Percentiles rank a stretch among this genome's conserved stretches.
Evolutionary conservation across 2,329 filamentous ascomycete genomes (phyloP).

Genomic region (Fusarium sp.): DNA sequence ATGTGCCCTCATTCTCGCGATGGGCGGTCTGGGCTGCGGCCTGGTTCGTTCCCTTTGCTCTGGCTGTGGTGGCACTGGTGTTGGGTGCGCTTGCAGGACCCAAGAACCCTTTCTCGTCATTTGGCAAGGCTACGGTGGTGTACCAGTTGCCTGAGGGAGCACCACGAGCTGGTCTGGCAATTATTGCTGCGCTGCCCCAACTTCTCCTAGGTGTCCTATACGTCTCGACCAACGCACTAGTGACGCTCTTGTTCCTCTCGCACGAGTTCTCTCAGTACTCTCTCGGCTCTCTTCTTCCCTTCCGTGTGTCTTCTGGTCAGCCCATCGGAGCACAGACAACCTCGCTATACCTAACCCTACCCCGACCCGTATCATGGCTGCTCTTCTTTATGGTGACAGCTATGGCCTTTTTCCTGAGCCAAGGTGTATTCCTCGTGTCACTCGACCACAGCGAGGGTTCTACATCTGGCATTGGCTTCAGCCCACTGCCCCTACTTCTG

Average conservation of each 20-base stretch:
- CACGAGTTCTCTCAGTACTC: slow-evolving; percentile 63
- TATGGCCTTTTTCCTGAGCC: slow-evolving; percentile 60
- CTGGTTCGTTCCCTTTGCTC: slow-evolving; percentile 54
- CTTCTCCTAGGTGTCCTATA: slow-evolving; percentile 62
- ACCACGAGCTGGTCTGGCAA: slow-evolving; percentile 45
- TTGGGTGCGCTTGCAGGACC: slow-evolving; percentile 49
- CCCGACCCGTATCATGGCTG: slow-evolving; percentile 58
- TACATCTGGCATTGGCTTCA: slow-evolving; percentile 55
- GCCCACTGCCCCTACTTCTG: slow-evolving; percentile 56
- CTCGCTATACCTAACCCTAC: slow-evolving; percentile 64
- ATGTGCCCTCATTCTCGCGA: slow-evolving; percentile 55
- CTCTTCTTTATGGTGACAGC: slow-evolving; percentile 59
- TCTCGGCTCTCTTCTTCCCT: slow-evolving; percentile 39
- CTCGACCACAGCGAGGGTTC: slow-evolving; percentile 43
- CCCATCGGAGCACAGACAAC: slow-evolving; percentile 60
- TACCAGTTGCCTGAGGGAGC: slow-evolving; percentile 47
- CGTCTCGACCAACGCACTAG: slow-evolving; percentile 59
- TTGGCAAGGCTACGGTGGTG: slow-evolving; percentile 54
- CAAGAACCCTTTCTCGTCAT: slow-evolving; percentile 50
- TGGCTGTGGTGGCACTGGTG: slow-evolving; percentile 56
- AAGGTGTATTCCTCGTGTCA: slow-evolving; percentile 56
- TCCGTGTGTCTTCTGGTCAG: slow-evolving; percentile 61
- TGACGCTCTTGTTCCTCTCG: slow-evolving; percentile 62
- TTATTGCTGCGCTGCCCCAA: slow-evolving; percentile 62
- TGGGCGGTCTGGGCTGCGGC: slow-evolving; percentile 57